Conservation (phyloP, 768 basidiomycete species). For the Kwoniella sp. region DNA sequence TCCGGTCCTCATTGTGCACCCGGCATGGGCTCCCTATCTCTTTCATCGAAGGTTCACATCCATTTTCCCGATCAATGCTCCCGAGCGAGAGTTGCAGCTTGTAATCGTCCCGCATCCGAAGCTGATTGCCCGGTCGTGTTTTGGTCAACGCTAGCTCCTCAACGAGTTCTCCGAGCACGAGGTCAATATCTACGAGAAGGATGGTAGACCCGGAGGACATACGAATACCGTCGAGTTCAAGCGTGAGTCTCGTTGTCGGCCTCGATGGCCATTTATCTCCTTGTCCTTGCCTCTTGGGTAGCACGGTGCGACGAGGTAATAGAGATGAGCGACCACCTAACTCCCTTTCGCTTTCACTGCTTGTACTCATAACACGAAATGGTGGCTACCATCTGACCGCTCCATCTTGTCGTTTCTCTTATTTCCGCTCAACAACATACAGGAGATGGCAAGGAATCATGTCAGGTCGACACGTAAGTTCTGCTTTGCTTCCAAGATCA, state of each 20-base stretch:
- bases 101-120: no score
- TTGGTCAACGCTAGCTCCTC: constrained; percentile 65
- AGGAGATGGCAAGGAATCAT: constrained; percentile 52
- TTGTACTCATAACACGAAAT: no score
- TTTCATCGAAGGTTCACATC: neutral
- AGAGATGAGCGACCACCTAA: no score
- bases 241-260: no score
- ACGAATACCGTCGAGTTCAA: constrained; percentile 70
- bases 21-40: no score
- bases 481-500: neutral
- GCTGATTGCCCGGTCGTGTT: no score
- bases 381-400: no score
- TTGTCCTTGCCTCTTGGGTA: no score
- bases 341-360: no score
- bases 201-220: constrained; percentile 70
- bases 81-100: no score
- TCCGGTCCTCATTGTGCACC: no score
- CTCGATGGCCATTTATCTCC: neutral
- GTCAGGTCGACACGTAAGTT: constrained; percentile 73
- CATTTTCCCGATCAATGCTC: neutral
- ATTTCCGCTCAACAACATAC: neutral
- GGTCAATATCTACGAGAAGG: constrained; percentile 74
- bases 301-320: no score
- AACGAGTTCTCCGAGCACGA: constrained; percentile 75
- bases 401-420: neutral